Evolutionary conservation across 2,329 filamentous ascomycete species (phyloP).

Genomic region (Stemphylium lycopersici): DNA sequence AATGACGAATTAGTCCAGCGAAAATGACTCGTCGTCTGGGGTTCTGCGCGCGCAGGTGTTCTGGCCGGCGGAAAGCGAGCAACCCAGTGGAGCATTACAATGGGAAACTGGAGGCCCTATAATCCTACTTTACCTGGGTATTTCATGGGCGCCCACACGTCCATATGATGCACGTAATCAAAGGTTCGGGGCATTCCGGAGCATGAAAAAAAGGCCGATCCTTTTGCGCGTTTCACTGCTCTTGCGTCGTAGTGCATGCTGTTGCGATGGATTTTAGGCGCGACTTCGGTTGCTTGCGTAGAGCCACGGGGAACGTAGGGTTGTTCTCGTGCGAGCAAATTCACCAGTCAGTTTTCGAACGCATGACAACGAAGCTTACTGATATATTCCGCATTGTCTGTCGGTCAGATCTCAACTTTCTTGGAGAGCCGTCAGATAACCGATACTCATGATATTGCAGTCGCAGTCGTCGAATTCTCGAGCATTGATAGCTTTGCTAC

Average conservation of each 20-base stretch:
- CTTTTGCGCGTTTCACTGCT: neutral
- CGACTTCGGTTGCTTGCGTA: neutral
- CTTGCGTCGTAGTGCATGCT: neutral
- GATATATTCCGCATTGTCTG: neutral
- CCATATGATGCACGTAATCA: neutral
- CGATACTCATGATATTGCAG: neutral
- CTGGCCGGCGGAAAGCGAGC: neutral
- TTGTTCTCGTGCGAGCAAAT: neutral
- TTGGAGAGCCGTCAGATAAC: neutral
- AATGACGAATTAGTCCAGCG: neutral
- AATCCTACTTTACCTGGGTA: neutral
- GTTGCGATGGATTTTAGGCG: neutral
- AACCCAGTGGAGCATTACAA: neutral
- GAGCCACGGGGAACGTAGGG: neutral
- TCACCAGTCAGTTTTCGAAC: neutral
- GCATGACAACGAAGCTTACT: neutral
- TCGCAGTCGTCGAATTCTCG: neutral
- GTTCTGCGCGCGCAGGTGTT: neutral
- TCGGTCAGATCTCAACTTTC: neutral
- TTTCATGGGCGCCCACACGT: neutral
- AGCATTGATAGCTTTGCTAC: neutral
- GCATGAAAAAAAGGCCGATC: neutral
- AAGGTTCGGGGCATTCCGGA: neutral
- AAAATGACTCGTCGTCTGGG: constrained; percentile 3
- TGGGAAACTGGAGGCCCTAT: neutral